Percentiles rank a stretch among this genome's conserved stretches.
phyloP scores from a whole-genome alignment of 305 asterid species.

The Salvia sclarea region DNA sequence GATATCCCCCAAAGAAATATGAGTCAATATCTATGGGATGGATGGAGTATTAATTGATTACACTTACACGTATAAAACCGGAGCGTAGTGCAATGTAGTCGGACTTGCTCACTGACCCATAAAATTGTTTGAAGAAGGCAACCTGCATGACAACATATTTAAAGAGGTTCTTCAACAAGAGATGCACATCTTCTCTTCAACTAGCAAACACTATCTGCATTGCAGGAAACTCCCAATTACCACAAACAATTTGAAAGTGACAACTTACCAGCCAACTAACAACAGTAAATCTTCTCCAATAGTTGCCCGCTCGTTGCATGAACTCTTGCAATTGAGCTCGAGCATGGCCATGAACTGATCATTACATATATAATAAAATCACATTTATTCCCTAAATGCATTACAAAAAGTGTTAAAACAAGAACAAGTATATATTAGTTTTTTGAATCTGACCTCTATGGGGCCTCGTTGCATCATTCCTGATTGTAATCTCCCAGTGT shows the following conservation, averaged over 20 bases:
- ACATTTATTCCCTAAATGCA: not conserved
- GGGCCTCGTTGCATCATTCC: constrained; percentile 32
- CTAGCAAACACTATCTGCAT: too few relatives aligned
- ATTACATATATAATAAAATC: not conserved
- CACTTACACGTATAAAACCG: constrained; percentile 77
- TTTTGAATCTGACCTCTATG: constrained; percentile 40
- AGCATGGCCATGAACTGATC: constrained; percentile 33
- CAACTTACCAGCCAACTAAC: constrained; percentile 68
- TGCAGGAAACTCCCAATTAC: too few relatives aligned
- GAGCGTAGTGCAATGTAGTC: constrained; percentile 78
- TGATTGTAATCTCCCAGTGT: constrained; percentile 70
- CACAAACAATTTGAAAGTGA: too few relatives aligned
- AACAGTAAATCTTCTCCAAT: constrained; percentile 63
- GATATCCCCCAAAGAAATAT: too few relatives aligned
- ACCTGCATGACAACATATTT: constrained; percentile 38
- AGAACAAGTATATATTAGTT: not conserved
- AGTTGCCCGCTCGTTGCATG: constrained; percentile 56
- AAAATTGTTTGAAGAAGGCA: constrained; percentile 83
- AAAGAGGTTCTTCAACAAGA: too few relatives aligned
- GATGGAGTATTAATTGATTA: too few relatives aligned
- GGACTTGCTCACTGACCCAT: constrained; percentile 78
- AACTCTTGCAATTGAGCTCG: constrained; percentile 45
- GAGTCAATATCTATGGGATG: too few relatives aligned
- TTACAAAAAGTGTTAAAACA: not conserved
- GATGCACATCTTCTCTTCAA: too few relatives aligned